Evolutionary conservation across 2,329 filamentous ascomycete species (phyloP), one percentile per base, ranked within the genome.

Genomic region (Exophiala sp.): DNA sequence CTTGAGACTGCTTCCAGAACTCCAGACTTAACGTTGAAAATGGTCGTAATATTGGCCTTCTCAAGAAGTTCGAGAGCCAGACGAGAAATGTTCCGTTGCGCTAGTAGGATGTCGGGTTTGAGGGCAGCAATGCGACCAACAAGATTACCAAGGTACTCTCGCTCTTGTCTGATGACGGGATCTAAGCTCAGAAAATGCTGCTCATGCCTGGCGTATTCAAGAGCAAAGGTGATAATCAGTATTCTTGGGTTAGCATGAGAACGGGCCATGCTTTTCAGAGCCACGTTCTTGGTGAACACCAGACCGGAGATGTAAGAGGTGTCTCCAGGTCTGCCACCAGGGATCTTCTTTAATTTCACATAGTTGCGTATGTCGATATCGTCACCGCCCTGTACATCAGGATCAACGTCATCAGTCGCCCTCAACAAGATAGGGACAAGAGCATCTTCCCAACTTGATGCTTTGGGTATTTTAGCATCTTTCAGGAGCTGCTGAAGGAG

Each of bases 321-420:
- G 70, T 99, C 92, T 20, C 89, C 85, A 14, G 92, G 91, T 60
- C 82, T 87, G 12, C 91, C 92, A 12, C 94, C 92, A 0, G 91
- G 89, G 10, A 99, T 94, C 68, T 95, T 95, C 69, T 99, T 99
- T 29, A 99, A 74, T 68, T 99, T 99, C 59, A 99, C 90, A 66
- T 96, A 99, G 68, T 97, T 91, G 3, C 94, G 83, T 55, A 99
- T 94, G 68, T 99, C 94, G 79, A 99, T 97, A 66, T 94, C 89
- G 69, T 99, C 94, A 24, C 91, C 91, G 51, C 84, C 82, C 52
- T 91, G 87, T 41, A 96, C 89, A 68, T 97, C 89, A 1, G 94
- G 94, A 59, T 95, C 88, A 3, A 99, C 91, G 66, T 97, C 94
- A 61, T 96, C 91, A 0, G 92, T 95, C 60, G 91, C 94, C 63